phyloP scores from a whole-genome alignment of 2,329 filamentous ascomycete genomes.

The Ceratocystis colombiana region DNA sequence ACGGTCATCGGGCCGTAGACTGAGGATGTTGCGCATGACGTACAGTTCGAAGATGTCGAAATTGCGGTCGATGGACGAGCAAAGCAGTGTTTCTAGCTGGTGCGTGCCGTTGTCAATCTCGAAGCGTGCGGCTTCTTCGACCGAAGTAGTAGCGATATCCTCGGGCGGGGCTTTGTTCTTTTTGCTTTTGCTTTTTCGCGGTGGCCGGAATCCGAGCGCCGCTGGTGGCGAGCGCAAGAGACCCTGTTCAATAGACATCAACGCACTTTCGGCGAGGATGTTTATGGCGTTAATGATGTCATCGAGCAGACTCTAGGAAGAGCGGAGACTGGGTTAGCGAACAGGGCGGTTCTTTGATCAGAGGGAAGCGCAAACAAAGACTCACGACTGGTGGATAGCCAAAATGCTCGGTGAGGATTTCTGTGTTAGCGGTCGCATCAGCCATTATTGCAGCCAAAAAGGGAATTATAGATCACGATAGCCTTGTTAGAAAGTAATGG shows the following conservation, averaged over 20 bases:
- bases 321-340: constrained; percentile 19
- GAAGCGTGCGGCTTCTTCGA: constrained; percentile 37
- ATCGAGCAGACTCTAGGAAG: constrained; percentile 71
- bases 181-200: constrained; percentile 34
- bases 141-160: constrained; percentile 27
- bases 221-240: constrained; percentile 64
- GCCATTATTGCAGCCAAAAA: constrained; percentile 16
- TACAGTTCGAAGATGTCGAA: constrained; percentile 87
- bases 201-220: constrained; percentile 65
- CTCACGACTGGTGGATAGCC: constrained; percentile 84
- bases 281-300: constrained; percentile 97
- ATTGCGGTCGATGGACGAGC: constrained; percentile 70
- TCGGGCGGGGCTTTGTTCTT: background rate
- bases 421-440: constrained; percentile 39
- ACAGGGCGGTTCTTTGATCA: background rate
- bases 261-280: constrained; percentile 79
- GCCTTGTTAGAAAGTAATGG: background rate
- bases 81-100: constrained; percentile 71
- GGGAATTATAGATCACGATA: background rate
- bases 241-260: constrained; percentile 76
- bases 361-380: constrained; percentile 26
- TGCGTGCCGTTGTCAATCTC: constrained; percentile 87
- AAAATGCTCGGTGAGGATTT: constrained; percentile 87
- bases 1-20: constrained; percentile 56
- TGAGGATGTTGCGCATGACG: constrained; percentile 74